These are phyloP conservation scores for Aspergillus hancockii DNA, from an alignment of 495 filamentous ascomycete species.

Conservation along the genomic window DNA sequence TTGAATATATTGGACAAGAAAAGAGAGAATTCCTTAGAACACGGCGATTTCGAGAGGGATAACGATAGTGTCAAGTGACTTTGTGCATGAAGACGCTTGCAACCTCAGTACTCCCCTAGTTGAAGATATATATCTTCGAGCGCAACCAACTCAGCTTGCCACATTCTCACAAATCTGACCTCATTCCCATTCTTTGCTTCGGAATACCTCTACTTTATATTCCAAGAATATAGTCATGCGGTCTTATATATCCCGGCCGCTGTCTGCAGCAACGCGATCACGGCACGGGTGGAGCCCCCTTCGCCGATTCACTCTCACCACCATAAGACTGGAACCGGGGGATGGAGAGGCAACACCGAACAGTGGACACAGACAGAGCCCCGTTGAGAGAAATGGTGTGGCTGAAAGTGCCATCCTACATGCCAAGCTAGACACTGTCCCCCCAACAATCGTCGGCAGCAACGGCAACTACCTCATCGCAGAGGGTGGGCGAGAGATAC, in stretches of 20 bases:
- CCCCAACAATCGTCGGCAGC: neutral
- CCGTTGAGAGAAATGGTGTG: neutral
- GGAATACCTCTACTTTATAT: no score
- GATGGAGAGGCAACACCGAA: neutral
- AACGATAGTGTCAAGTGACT: no score
- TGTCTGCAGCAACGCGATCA: neutral
- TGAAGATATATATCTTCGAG: no score
- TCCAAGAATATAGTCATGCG: neutral
- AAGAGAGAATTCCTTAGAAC: no score
- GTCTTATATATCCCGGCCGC: neutral
- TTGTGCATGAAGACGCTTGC: no score
- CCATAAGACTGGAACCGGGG: neutral
- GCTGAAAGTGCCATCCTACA: neutral
- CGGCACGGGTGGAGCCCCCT: neutral
- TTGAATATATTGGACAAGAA: no score
- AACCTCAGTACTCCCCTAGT: no score
- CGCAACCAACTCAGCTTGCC: no score
- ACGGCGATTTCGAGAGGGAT: no score
- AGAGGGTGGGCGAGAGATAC: constrained; percentile 27
- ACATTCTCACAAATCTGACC: no score
- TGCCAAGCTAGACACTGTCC: neutral
- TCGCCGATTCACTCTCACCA: no score
- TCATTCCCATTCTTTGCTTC: no score
- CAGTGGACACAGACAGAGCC: neutral
- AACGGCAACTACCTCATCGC: neutral